These are phyloP conservation scores for Byssothecium circinans DNA, from an alignment of 2,329 filamentous ascomycete species.

Conservation along the genomic window DNA sequence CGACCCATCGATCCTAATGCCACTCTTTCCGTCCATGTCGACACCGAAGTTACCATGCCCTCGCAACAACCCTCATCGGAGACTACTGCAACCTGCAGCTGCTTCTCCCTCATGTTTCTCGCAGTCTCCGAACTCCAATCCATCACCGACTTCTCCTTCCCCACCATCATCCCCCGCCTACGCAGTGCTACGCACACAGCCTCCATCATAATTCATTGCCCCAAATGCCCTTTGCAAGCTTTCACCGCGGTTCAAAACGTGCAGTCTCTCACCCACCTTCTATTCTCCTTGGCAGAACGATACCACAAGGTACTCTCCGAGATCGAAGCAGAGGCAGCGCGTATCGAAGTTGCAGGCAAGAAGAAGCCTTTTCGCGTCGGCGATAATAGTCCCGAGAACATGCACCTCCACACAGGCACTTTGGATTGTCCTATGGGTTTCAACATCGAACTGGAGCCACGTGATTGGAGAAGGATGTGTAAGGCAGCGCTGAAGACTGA, in stretches of 20 bases:
- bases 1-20: slow-evolving; percentile 1
- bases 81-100: slow-evolving; percentile 43
- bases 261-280: slow-evolving; percentile 45
- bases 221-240: slow-evolving; percentile 45
- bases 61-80: slow-evolving; percentile 6
- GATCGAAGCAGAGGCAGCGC: slow-evolving; percentile 45
- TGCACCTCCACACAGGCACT: slow-evolving; percentile 48
- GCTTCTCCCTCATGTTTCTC: slow-evolving; percentile 51
- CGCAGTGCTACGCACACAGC: slow-evolving; percentile 47
- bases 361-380: slow-evolving; percentile 50
- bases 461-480: slow-evolving; percentile 49
- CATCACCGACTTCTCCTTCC: slow-evolving; percentile 45
- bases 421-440: slow-evolving; percentile 49
- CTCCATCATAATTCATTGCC: slow-evolving; percentile 45
- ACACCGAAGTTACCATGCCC: background rate
- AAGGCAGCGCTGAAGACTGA: slow-evolving; percentile 51
- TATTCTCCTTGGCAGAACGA: slow-evolving; percentile 47
- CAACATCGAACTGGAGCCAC: slow-evolving; percentile 46
- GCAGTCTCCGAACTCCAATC: slow-evolving; percentile 47
- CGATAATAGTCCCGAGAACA: slow-evolving; percentile 42
- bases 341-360: slow-evolving; percentile 30
- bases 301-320: slow-evolving; percentile 45
- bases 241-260: slow-evolving; percentile 51
- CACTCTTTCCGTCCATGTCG: background rate
- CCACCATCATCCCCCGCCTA: slow-evolving; percentile 45